Evolutionary conservation across 2,329 filamentous ascomycete genomes (phyloP).

Genomic region (Mycosphaerella arachidis): DNA sequence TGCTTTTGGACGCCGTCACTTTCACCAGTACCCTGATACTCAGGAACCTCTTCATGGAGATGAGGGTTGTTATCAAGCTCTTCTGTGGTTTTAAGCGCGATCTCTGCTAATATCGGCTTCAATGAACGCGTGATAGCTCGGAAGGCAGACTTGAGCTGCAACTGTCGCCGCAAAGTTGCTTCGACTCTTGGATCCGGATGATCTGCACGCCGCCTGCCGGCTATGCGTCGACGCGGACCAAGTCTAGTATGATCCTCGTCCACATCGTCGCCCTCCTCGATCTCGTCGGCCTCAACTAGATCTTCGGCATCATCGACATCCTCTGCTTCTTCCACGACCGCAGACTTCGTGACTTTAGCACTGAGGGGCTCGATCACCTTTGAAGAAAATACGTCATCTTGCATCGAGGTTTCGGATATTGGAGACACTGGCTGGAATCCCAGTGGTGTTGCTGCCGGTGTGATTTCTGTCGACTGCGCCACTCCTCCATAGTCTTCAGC

Average conservation of each 20-base stretch:
- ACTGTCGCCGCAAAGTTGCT: slow-evolving; percentile 52
- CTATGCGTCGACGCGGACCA: slow-evolving; percentile 19
- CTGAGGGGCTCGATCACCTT: slow-evolving; percentile 6
- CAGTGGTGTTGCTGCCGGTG: slow-evolving; percentile 18
- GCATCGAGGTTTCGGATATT: slow-evolving; percentile 18
- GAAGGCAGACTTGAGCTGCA: slow-evolving; percentile 62
- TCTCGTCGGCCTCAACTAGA: slow-evolving; percentile 15
- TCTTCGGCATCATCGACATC: slow-evolving; percentile 12
- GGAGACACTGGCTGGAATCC: slow-evolving; percentile 21
- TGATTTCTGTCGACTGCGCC: slow-evolving; percentile 21
- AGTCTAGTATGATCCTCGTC: slow-evolving; percentile 25
- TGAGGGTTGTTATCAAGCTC: slow-evolving; percentile 53
- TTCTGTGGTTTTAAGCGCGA: slow-evolving; percentile 58
- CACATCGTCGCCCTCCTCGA: slow-evolving; percentile 18
- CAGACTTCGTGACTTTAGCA: not conserved
- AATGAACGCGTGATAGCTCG: slow-evolving; percentile 58
- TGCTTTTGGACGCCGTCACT: slow-evolving; percentile 37
- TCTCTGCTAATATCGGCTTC: slow-evolving; percentile 61
- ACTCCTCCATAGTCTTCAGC: slow-evolving; percentile 10
- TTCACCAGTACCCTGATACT: slow-evolving; percentile 46
- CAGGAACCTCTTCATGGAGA: slow-evolving; percentile 50
- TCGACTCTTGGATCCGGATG: slow-evolving; percentile 45
- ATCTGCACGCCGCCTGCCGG: slow-evolving; percentile 44
- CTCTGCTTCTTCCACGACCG: slow-evolving; percentile 1
- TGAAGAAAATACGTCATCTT: slow-evolving; percentile 7